Percentiles rank a stretch among this genome's conserved stretches.
Conservation (phyloP, 768 basidiomycete genomes). For the Hygrophorus russula region DNA sequence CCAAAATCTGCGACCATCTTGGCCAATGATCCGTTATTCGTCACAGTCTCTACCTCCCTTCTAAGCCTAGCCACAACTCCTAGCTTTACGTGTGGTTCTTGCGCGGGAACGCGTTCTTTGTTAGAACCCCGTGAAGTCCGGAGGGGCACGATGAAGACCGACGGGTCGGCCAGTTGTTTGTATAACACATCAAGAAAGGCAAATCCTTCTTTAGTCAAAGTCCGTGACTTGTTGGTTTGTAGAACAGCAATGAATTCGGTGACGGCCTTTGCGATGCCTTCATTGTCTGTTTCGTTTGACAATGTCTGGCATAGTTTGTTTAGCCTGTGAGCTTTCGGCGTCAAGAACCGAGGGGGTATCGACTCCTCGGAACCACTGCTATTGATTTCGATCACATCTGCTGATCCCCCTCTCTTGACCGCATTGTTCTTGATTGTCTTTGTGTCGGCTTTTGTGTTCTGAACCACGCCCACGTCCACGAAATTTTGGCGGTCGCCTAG, state of each 20-base stretch:
- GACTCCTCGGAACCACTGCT: conserved; percentile 24
- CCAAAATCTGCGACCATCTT: conserved; percentile 62
- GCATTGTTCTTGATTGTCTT: conserved; percentile 14
- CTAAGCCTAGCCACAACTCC: conserved; percentile 48
- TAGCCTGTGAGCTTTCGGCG: conserved; percentile 42
- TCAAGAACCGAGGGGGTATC: conserved; percentile 19
- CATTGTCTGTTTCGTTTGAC: conserved; percentile 40
- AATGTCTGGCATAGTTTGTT: conserved; percentile 32
- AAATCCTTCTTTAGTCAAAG: conserved; percentile 61
- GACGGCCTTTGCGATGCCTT: conserved; percentile 40
- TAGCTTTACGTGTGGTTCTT: conserved; percentile 44
- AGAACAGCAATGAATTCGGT: conserved; percentile 50
- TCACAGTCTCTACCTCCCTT: conserved; percentile 38
- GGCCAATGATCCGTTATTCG: conserved; percentile 46
- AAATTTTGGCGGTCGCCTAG: conserved; percentile 42
- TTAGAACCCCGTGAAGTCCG: conserved; percentile 33
- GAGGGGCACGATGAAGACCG: conserved; percentile 44
- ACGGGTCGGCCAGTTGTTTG: conserved; percentile 63
- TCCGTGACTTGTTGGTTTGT: conserved; percentile 53
- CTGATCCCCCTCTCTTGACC: conserved; percentile 9
- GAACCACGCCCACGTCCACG: conserved; percentile 27
- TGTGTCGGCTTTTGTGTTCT: conserved; percentile 16
- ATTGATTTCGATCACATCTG: conserved; percentile 35
- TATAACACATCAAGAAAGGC: conserved; percentile 56
- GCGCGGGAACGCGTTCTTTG: conserved; percentile 26